Base-by-base conservation (phyloP, 2,329 filamentous ascomycete genomes). In the Pseudogymnoascus sp. region DNA sequence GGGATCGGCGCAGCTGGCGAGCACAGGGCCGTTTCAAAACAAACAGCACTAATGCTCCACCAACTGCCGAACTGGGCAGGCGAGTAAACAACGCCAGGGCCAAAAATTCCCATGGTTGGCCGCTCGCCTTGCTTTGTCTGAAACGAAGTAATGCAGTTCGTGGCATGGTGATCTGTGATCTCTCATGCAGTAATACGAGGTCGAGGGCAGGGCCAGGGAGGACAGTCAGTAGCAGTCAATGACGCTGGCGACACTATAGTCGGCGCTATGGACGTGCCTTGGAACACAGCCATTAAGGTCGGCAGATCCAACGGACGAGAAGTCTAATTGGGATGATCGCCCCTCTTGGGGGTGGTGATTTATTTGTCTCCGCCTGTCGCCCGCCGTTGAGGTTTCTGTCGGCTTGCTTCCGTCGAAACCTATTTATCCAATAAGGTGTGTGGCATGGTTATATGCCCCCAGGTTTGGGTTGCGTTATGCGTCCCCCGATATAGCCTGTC, bases 61-160 rank as follows among this genome's bases (percentile, higher is more conserved):
- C 43, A 50, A 50, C 43, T 50, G 43, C 43, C 43, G 43, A 50
- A 50, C 43, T 50, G 30, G 43, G 43, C 30, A 50, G 43, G 43
- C 43, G 2, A 20, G 43, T 50, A 50, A 30, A 38, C 25, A 50
- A 50, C 43, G 25, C 25, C 8, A 50, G 30, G 22, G 22, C 5
- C n/a, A 12, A 18, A 28, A 30, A 30, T 30, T 30, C 22, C 5
- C 22, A 30, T 28, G 43, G 43, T n/a, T 50, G 14, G 25, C 25
- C 30, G 37, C 14, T 50, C 3, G 25, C 25, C 22, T n/a, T 18
- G 22, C 43, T 50, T 22, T 50, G 41, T 47, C 16, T 47, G 43
- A 50, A 50, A 50, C 43, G 43, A 30, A 30, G 9, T 47, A 50
- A 50, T 30, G 43, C 25, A 9, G 25, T 50, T 50, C 43, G 9